These are phyloP conservation scores for Polygonum maritimum DNA, from an alignment of 148 eudicot genomes.

Conservation along the genomic window DNA sequence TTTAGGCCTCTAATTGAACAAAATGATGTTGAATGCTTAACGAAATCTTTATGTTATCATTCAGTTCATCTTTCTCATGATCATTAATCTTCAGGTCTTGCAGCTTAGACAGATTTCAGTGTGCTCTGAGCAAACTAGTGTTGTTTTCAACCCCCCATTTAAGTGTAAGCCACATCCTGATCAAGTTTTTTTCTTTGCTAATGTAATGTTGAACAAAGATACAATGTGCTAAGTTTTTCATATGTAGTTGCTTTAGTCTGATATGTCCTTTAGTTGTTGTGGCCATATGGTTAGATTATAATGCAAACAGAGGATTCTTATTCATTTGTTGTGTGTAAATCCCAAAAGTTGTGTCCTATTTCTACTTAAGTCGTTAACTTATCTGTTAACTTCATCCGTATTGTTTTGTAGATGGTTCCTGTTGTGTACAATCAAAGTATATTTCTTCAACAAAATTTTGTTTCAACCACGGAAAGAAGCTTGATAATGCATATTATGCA, in stretches of 20 bases:
- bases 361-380: neutral
- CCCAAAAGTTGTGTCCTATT: neutral
- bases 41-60: neutral
- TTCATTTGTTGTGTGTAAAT: neutral
- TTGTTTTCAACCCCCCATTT: slow-evolving; percentile 14
- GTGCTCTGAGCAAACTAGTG: slow-evolving; percentile 12
- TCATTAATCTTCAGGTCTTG: slow-evolving; percentile 9
- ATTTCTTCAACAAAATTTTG: slow-evolving; percentile 16
- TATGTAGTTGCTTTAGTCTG: neutral
- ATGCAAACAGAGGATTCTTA: neutral
- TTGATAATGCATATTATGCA: slow-evolving; percentile 11
- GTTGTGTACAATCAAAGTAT: slow-evolving; percentile 16
- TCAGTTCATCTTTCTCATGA: neutral
- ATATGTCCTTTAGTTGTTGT: neutral
- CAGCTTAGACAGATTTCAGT: slow-evolving; percentile 21
- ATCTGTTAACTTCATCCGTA: neutral
- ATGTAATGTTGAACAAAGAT: neutral
- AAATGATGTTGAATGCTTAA: neutral
- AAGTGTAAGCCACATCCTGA: slow-evolving; percentile 31
- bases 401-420: slow-evolving; percentile 18
- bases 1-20: neutral
- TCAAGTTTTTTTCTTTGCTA: neutral
- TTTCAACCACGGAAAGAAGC: slow-evolving; percentile 20
- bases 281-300: neutral
- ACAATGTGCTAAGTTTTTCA: neutral